Percentiles rank a stretch among this genome's conserved stretches.
phyloP scores from a whole-genome alignment of 495 filamentous ascomycete species.

The Podospora sp. region DNA sequence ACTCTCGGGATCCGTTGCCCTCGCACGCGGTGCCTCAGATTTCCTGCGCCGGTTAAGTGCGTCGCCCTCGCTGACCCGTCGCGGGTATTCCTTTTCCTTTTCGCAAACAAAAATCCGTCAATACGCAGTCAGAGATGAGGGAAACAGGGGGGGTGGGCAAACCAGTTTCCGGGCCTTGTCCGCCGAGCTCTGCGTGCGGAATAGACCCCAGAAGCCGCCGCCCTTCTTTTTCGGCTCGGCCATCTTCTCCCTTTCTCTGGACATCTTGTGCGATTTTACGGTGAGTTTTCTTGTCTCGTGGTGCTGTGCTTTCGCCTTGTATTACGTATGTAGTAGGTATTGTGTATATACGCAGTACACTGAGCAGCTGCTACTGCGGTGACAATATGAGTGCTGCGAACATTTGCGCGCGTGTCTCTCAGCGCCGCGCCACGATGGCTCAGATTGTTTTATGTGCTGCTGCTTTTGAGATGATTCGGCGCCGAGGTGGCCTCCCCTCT shows the following conservation, averaged over 20 bases:
- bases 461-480: neutral
- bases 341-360: too few species aligned
- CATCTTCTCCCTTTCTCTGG: slow-evolving; percentile 9
- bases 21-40: slow-evolving; percentile 2
- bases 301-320: neutral
- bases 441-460: neutral
- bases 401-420: slow-evolving; percentile 13
- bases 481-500: neutral
- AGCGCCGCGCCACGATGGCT: neutral
- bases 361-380: neutral
- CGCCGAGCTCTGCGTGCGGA: slow-evolving; percentile 41
- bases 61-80: slow-evolving; percentile 39
- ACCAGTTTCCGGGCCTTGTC: slow-evolving; percentile 38
- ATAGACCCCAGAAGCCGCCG: slow-evolving; percentile 42
- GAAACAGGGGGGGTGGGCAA: slow-evolving; percentile 19
- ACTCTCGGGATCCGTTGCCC: slow-evolving; percentile 4
- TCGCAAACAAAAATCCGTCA: neutral
- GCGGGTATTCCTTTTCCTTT: slow-evolving; percentile 32
- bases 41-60: slow-evolving; percentile 29
- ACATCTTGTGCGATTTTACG: neutral
- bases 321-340: neutral
- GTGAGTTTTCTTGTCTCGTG: neutral
- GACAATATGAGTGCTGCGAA: slow-evolving; percentile 2
- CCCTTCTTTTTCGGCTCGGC: slow-evolving; percentile 37
- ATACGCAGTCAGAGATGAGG: neutral